Base-by-base conservation (phyloP, 805 yeast genomes). In the Kazachstania psychrophila region DNA sequence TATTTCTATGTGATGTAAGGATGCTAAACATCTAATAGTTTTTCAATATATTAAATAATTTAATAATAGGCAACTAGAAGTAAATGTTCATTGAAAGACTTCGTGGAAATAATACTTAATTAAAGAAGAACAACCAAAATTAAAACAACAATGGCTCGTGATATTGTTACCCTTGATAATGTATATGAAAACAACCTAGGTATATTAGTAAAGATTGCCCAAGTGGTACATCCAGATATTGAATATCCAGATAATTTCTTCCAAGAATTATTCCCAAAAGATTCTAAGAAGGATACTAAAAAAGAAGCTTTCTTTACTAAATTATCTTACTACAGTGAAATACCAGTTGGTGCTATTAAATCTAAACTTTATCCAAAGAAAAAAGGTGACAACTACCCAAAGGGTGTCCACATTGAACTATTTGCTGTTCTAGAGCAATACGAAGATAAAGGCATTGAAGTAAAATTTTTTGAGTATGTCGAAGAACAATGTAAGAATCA, bases 291-390 rank as follows among this genome's bases (percentile, higher is more conserved):
- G 2, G 39, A 41, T 28, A 23, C 36, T 11, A 44, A 47, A 19
- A 40, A 38, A 27, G 47, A 39, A 10, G 43, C 50, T 5, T 49
- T 40, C 31, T 56, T 50, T 33, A 16, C 40, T 14, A 16, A 51
- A 34, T 31, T 51, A 38, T 82, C 79, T 0, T 82, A 67, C 59
- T 80, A 69, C 57, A 72, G 79, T 33, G 95, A 81, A 50, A 72
- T 82, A 5, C 86, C 95, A 6, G 89, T 86, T 4, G 95, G 92
- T 12, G 79, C 77, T 4, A 62, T 86, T 33, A 76, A 77, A 42
- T 79, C 81, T 38, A 60, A 70, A 36, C 66, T 68, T 39, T 64
- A 73, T 15, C 48, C 62, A 11, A 64, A 67, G 31, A 65, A 62
- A n/a, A 48, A 65, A 5, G 64, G 55, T 6, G 58, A 52, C 2